phyloP scores from a whole-genome alignment of 2,329 filamentous ascomycete species.

The Colletotrichum viniferum region DNA sequence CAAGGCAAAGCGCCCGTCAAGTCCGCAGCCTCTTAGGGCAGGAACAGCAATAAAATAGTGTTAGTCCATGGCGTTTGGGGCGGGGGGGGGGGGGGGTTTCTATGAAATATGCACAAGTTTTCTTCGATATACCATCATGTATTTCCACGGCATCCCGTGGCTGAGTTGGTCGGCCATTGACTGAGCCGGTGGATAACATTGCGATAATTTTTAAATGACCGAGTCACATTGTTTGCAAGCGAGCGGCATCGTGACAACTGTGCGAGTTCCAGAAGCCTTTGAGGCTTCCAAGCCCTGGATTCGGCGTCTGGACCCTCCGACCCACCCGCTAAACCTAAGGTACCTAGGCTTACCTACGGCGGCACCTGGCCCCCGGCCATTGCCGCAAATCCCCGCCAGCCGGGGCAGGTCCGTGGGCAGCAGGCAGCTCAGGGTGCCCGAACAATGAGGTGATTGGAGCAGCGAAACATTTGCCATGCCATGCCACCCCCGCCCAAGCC shows the following conservation, averaged over 20 bases:
- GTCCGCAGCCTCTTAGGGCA: background rate
- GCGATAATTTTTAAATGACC: background rate
- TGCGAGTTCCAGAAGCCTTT: background rate
- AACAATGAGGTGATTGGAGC: background rate
- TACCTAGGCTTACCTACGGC: too few relatives aligned
- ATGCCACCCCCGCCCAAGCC: background rate
- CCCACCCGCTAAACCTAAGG: background rate
- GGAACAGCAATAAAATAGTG: background rate
- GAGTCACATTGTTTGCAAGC: background rate
- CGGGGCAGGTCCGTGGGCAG: background rate
- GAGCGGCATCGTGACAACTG: background rate
- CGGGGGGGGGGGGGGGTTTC: background rate
- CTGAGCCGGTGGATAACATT: background rate
- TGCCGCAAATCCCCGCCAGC: background rate
- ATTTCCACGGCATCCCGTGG: background rate
- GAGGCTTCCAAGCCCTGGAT: background rate
- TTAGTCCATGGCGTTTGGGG: conserved; percentile 6
- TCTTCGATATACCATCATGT: conserved; percentile 16
- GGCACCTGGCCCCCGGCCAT: background rate
- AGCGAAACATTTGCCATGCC: background rate
- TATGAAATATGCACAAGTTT: background rate
- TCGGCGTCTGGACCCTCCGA: background rate
- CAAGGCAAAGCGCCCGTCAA: conserved; percentile 7
- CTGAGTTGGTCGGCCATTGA: background rate
- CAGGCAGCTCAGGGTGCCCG: background rate